Evolutionary conservation across 2,329 filamentous ascomycete species (phyloP).

Genomic region (Calonectria hawksworthii): DNA sequence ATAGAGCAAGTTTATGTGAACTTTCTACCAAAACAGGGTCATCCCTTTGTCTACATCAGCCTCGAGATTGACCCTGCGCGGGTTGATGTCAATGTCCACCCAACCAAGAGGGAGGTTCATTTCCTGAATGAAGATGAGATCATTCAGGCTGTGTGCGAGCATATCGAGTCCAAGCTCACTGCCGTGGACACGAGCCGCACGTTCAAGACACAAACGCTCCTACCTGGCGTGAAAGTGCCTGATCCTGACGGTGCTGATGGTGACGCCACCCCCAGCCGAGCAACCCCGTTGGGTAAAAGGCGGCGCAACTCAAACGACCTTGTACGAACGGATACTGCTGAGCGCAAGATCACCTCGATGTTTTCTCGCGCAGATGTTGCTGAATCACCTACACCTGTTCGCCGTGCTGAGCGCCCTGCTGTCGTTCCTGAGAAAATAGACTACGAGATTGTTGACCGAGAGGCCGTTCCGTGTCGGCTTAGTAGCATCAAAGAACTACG

Average conservation of each 20-base stretch:
- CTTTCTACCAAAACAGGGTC: conserved; percentile 93
- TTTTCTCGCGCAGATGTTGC: conserved; percentile 69
- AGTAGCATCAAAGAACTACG: conserved; percentile 90
- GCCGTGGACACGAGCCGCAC: conserved; percentile 94
- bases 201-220: conserved; percentile 92
- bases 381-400: conserved; percentile 35
- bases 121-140: conserved; percentile 99
- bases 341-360: conserved; percentile 98
- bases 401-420: conserved; percentile 51
- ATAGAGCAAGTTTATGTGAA: conserved; percentile 90
- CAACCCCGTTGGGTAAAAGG: conserved; percentile 55
- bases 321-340: conserved; percentile 88
- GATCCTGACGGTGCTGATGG: conserved; percentile 46
- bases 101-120: conserved; percentile 96
- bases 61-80: conserved; percentile 92
- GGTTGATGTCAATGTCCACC: conserved; percentile 97
- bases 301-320: conserved; percentile 77
- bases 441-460: conserved; percentile 80
- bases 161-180: conserved; percentile 82
- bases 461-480: conserved; percentile 79
- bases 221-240: conserved; percentile 72
- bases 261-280: conserved; percentile 49
- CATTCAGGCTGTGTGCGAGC: conserved; percentile 85
- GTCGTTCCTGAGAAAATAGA: conserved; percentile 66
- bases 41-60: conserved; percentile 93